These are phyloP conservation scores for Fusarium metavorans DNA, from an alignment of 2,329 filamentous ascomycete genomes.

Conservation along the genomic window DNA sequence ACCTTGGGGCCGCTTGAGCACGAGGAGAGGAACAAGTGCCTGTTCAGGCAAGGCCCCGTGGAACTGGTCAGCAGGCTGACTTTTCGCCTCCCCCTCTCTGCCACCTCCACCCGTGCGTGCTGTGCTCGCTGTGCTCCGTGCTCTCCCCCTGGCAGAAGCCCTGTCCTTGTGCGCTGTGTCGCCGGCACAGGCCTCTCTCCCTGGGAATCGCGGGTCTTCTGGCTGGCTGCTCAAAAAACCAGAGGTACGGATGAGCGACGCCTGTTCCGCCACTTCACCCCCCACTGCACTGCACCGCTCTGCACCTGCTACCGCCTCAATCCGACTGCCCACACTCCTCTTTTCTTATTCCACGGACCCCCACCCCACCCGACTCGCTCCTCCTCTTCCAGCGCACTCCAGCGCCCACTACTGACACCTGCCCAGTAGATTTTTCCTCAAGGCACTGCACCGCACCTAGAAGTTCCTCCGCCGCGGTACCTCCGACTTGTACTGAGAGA, in stretches of 20 bases:
- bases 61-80: slow-evolving; percentile 44
- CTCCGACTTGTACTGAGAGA: slow-evolving; percentile 41
- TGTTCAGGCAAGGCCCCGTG: slow-evolving; percentile 40
- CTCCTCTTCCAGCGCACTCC: slow-evolving; percentile 23
- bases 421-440: slow-evolving; percentile 21
- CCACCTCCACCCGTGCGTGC: slow-evolving; percentile 44
- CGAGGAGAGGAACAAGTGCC: slow-evolving; percentile 40
- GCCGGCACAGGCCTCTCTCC: slow-evolving; percentile 31
- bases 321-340: slow-evolving; percentile 22
- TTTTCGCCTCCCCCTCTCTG: slow-evolving; percentile 46
- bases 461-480: slow-evolving; percentile 39
- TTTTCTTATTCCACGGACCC: slow-evolving; percentile 2
- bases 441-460: background rate
- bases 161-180: slow-evolving; percentile 43
- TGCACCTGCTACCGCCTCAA: slow-evolving; percentile 6
- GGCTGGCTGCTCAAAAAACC: slow-evolving; percentile 13
- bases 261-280: slow-evolving; percentile 12
- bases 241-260: slow-evolving; percentile 22
- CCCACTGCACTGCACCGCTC: background rate
- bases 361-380: slow-evolving; percentile 29
- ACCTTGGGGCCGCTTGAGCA: slow-evolving; percentile 32
- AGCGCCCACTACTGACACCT: slow-evolving; percentile 20
- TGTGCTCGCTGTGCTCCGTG: background rate
- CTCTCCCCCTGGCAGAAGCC: slow-evolving; percentile 42
- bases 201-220: slow-evolving; percentile 28